phyloP scores from a whole-genome alignment of 2,329 filamentous ascomycete species.

The Tympanopsis confertula region DNA sequence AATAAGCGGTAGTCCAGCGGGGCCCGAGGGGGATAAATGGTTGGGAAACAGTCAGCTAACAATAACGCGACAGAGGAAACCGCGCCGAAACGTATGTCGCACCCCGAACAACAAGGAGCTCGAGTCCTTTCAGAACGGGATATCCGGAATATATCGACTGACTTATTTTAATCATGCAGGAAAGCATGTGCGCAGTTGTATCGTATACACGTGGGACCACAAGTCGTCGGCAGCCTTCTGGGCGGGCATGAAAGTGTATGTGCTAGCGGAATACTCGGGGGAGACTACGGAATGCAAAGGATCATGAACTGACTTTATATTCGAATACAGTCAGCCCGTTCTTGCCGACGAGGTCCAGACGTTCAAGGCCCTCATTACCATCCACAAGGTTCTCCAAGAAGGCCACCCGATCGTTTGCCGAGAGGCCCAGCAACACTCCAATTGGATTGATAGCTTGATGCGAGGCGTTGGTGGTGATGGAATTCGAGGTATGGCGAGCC shows the following conservation, averaged over 20 bases:
- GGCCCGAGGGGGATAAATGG: conserved; percentile 3
- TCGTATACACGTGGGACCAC: conserved; percentile 99
- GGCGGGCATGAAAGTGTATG: conserved; percentile 95
- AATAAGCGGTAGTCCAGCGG: conserved; percentile 7
- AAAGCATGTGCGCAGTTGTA: conserved; percentile 95
- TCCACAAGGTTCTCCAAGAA: conserved; percentile 96
- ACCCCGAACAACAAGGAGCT: too few relatives aligned
- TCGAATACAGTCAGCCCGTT: conserved; percentile 67
- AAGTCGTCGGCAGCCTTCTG: conserved; percentile 91
- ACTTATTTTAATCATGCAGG: conserved; percentile 21
- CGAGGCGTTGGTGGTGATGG: conserved; percentile 75
- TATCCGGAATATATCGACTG: too few relatives aligned
- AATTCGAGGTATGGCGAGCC: conserved; percentile 47
- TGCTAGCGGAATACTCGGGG: conserved; percentile 9
- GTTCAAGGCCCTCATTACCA: conserved; percentile 93
- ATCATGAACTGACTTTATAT: background rate
- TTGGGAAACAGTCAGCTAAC: conserved; percentile 5
- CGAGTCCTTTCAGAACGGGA: too few relatives aligned
- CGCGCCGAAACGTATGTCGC: conserved; percentile 47
- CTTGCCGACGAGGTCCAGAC: conserved; percentile 97
- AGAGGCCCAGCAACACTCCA: conserved; percentile 78
- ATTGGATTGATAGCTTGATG: conserved; percentile 87
- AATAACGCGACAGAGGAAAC: conserved; percentile 49
- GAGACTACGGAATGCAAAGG: conserved; percentile 3
- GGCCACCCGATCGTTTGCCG: conserved; percentile 78